A percentile compares a stretch with the other conserved stretches of the same genome.
These are phyloP conservation scores for Toxoplasma gondii DNA, from an alignment of 169 alveolate species.

Conservation along the genomic window DNA sequence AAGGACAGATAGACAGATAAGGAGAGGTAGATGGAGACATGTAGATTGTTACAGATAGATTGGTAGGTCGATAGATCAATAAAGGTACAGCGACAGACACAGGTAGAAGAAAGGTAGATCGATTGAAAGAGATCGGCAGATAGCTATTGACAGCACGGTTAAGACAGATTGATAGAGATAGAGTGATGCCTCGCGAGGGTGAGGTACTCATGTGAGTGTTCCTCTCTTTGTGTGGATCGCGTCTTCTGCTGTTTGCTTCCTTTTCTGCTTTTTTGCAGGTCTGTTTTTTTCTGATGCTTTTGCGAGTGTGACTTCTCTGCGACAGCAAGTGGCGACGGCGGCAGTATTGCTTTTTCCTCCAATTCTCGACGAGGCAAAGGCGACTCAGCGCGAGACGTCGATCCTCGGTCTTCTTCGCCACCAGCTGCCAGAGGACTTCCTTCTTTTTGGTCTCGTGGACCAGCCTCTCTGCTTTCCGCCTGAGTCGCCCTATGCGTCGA, in stretches of 20 bases:
- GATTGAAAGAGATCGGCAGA: too few relatives aligned
- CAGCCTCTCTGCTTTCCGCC: constrained; percentile 10
- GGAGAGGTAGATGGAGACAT: too few relatives aligned
- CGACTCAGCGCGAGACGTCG: not conserved
- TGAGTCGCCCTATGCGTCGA: not conserved
- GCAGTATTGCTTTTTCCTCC: constrained; percentile 13
- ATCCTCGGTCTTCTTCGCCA: not conserved
- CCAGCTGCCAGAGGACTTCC: constrained; percentile 8
- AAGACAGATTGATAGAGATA: not conserved
- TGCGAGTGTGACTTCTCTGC: not conserved
- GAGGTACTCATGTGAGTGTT: too few relatives aligned
- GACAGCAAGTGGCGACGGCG: constrained; percentile 10
- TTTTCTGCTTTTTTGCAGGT: not conserved
- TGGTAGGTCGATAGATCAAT: too few relatives aligned
- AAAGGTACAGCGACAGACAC: too few relatives aligned
- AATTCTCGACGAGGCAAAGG: not conserved
- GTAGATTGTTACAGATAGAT: not conserved
- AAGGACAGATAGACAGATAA: too few relatives aligned
- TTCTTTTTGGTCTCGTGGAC: constrained; percentile 1
- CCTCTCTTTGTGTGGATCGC: too few relatives aligned
- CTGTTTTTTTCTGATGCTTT: not conserved
- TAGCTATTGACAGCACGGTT: not conserved
- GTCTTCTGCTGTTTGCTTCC: not conserved
- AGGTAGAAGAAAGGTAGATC: too few relatives aligned
- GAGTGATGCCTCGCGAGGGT: not conserved